Evolutionary conservation across 352 stramenopile genomes (phyloP).

Genomic region (Pythium oligandrum): DNA sequence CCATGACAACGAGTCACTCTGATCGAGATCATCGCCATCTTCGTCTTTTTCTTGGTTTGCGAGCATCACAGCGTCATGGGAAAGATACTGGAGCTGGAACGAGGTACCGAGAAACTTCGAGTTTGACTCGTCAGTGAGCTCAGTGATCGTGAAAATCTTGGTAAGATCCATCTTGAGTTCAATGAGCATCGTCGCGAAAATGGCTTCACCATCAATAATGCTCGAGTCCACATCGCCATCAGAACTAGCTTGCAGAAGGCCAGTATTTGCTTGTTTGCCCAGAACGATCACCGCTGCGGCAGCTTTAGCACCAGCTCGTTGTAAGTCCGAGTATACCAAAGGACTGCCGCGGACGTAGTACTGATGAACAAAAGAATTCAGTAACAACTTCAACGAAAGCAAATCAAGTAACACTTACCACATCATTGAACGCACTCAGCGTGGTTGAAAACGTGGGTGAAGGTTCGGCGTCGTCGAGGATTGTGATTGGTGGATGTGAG

Average conservation of each 20-base stretch:
- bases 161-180: conserved; percentile 86
- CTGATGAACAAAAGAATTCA: conserved; percentile 16
- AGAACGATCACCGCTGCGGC: conserved; percentile 76
- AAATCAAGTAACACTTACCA: conserved; percentile 36
- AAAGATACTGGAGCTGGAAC: conserved; percentile 45
- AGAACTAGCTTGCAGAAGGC: conserved; percentile 16
- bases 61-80: conserved; percentile 4
- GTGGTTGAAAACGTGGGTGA: conserved; percentile 39
- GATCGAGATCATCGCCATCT: conserved; percentile 10
- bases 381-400: no score
- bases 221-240: conserved; percentile 61
- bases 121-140: conserved; percentile 78
- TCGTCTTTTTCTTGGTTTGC: conserved; percentile 1
- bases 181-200: conserved; percentile 84
- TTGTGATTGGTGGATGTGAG: conserved; percentile 67
- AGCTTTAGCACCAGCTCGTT: conserved; percentile 75
- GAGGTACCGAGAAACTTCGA: conserved; percentile 85
- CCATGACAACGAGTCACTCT: conserved; percentile 29
- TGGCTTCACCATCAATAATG: conserved; percentile 75
- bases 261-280: conserved; percentile 54
- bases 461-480: conserved; percentile 66
- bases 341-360: conserved; percentile 80
- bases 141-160: conserved; percentile 82
- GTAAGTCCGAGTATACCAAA: conserved; percentile 70
- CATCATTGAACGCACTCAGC: conserved; percentile 51